Evolutionary conservation across 768 basidiomycete species (phyloP).

Genomic region (Lentinus tigrinus): DNA sequence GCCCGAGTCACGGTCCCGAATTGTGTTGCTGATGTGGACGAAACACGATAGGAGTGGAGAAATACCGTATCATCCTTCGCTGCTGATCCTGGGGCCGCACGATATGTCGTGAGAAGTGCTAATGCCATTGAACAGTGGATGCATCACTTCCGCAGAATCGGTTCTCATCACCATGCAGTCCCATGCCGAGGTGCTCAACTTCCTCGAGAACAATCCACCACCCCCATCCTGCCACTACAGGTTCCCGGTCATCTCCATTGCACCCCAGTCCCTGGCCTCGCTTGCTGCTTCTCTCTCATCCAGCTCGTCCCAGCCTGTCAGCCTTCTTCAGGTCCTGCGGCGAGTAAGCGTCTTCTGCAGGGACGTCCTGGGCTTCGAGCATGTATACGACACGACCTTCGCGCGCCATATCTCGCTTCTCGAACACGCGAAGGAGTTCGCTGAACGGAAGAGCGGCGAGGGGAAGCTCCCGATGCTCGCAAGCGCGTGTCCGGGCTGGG

Average conservation of each 20-base stretch:
- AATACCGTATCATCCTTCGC: no score
- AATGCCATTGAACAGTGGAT: constrained; percentile 63
- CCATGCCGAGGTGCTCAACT: constrained; percentile 85
- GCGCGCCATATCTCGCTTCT: constrained; percentile 81
- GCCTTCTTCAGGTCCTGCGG: constrained; percentile 60
- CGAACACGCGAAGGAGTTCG: constrained; percentile 81
- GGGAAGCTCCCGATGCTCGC: constrained; percentile 82
- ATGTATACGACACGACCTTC: constrained; percentile 94
- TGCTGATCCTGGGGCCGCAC: no score
- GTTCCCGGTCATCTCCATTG: constrained; percentile 78
- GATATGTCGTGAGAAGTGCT: neutral
- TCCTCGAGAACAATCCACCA: constrained; percentile 59
- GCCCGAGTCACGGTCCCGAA: no score
- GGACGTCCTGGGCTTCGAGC: constrained; percentile 67
- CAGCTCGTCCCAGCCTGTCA: constrained; percentile 38
- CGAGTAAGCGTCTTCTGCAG: constrained; percentile 72
- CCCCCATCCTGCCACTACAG: constrained; percentile 40
- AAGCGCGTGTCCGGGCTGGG: constrained; percentile 98
- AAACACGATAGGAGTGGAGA: no score
- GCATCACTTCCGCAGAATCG: constrained; percentile 98
- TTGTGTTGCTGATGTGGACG: no score
- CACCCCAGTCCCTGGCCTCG: constrained; percentile 84
- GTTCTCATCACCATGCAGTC: constrained; percentile 95
- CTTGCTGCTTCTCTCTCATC: constrained; percentile 64
- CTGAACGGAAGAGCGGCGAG: constrained; percentile 53